Conservation (phyloP, 306 rosid genomes). For the Acacia acuminata region DNA sequence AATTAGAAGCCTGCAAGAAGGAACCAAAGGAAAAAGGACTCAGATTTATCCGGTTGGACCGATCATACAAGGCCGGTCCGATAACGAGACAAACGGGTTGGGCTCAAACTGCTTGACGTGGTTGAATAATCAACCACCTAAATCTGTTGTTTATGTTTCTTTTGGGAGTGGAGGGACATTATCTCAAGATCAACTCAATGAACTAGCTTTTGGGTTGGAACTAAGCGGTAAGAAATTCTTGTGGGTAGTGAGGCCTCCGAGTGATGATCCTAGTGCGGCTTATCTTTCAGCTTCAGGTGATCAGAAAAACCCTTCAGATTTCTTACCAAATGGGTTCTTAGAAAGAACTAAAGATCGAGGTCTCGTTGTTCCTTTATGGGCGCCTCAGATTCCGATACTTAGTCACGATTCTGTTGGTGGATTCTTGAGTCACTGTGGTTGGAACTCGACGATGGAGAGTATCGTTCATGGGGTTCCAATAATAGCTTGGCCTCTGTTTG, state of each 20-base stretch:
- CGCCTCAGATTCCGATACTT: neutral
- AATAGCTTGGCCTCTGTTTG: neutral
- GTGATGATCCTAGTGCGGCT: neutral
- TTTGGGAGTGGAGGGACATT: constrained; percentile 2
- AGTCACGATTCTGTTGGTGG: neutral
- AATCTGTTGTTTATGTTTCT: neutral
- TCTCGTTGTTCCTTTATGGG: constrained; percentile 5
- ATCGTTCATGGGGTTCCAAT: neutral
- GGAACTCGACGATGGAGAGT: constrained; percentile 2
- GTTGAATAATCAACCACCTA: neutral
- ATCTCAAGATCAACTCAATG: neutral
- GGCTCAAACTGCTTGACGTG: neutral
- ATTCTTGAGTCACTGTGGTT: constrained; percentile 7
- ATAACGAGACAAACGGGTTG: neutral
- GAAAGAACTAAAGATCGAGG: neutral
- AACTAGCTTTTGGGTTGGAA: neutral
- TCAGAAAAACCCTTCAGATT: neutral
- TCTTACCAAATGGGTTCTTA: neutral
- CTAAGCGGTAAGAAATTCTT: neutral
- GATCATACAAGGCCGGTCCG: neutral
- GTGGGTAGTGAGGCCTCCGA: neutral
- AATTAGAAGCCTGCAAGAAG: neutral
- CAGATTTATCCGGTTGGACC: neutral
- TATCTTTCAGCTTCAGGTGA: neutral
- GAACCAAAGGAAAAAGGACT: neutral